These are phyloP conservation scores for Penicillium canescens DNA, from an alignment of 495 filamentous ascomycete species.

Conservation along the genomic window DNA sequence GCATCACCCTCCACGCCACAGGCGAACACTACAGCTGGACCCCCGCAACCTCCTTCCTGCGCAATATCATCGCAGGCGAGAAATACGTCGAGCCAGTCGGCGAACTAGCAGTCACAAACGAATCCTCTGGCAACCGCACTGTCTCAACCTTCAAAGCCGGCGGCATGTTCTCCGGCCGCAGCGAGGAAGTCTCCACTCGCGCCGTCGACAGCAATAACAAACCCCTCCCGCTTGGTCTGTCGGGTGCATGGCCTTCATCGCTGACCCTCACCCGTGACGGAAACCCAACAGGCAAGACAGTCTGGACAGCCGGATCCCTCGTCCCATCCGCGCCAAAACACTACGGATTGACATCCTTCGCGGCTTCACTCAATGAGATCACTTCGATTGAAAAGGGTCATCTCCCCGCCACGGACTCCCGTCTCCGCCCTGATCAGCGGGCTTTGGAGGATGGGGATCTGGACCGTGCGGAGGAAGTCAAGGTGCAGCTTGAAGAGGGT, in stretches of 20 bases:
- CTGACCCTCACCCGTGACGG: constrained; percentile 62
- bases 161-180: constrained; percentile 94
- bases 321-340: constrained; percentile 72
- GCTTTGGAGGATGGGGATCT: constrained; percentile 79
- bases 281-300: constrained; percentile 53
- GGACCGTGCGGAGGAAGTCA: constrained; percentile 81
- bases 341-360: constrained; percentile 87
- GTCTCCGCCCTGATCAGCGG: constrained; percentile 90
- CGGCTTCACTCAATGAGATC: constrained; percentile 83
- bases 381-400: constrained; percentile 72
- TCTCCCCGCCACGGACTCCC: constrained; percentile 76
- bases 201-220: constrained; percentile 63
- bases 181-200: constrained; percentile 82
- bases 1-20: constrained; percentile 66
- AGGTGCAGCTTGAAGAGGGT: constrained; percentile 79
- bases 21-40: constrained; percentile 84
- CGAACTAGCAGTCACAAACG: constrained; percentile 77
- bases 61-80: constrained; percentile 96
- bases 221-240: constrained; percentile 60
- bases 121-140: constrained; percentile 76
- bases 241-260: constrained; percentile 81
- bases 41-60: constrained; percentile 81
- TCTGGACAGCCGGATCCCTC: constrained; percentile 77
- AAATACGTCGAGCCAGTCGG: constrained; percentile 97
- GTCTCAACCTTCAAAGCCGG: constrained; percentile 84